These are phyloP conservation scores for Xerocomus potaroensis DNA, from an alignment of 768 basidiomycete species.

Conservation along the genomic window DNA sequence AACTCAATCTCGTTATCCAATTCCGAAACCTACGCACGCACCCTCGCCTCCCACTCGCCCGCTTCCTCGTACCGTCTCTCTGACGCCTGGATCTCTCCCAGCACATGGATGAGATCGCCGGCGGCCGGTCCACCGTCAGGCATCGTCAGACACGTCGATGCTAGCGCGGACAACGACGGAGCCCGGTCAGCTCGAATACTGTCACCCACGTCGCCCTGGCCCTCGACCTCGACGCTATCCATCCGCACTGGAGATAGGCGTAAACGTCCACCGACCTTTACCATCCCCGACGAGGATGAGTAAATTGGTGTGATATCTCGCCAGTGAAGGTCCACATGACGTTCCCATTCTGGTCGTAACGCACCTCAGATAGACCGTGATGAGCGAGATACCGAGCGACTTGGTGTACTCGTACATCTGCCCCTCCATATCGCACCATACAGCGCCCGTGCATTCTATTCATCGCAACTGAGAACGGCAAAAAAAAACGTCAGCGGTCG, in stretches of 20 bases:
- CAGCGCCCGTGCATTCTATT: slow-evolving; percentile 89
- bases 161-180: neutral
- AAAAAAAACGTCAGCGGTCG: no score
- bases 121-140: slow-evolving; percentile 2
- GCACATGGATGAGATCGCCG: slow-evolving; percentile 19
- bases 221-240: neutral
- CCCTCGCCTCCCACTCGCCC: slow-evolving; percentile 24
- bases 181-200: neutral
- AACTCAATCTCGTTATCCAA: no score
- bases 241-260: slow-evolving; percentile 39
- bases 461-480: neutral
- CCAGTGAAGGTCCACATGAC: slow-evolving; percentile 67
- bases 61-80: slow-evolving; percentile 25
- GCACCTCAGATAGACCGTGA: slow-evolving; percentile 86
- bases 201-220: neutral
- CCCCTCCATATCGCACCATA: slow-evolving; percentile 94
- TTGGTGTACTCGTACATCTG: slow-evolving; percentile 94
- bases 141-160: neutral
- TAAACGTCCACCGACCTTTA: slow-evolving; percentile 66
- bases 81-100: slow-evolving; percentile 26
- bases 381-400: slow-evolving; percentile 81
- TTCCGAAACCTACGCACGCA: no score
- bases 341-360: slow-evolving; percentile 20
- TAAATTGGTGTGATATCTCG: slow-evolving; percentile 86
- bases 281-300: slow-evolving; percentile 74